Evolutionary conservation across 495 filamentous ascomycete genomes (phyloP).

Genomic region (Sabuloglossum arenarium): DNA sequence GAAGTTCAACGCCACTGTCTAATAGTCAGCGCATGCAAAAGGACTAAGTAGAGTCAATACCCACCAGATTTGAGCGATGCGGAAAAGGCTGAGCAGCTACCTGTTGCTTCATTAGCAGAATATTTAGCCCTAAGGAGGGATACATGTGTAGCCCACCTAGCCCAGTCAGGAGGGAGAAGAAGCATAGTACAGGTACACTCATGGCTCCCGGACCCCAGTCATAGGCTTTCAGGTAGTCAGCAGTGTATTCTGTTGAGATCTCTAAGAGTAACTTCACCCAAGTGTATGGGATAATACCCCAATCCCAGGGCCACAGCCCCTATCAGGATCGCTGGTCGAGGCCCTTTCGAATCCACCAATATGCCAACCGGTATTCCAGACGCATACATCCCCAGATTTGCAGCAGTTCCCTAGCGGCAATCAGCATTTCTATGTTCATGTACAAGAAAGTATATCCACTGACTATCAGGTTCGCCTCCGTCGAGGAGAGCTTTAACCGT

Average conservation of each 20-base stretch:
- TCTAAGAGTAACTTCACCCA: constrained; percentile 22
- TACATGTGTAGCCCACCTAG: constrained; percentile 25
- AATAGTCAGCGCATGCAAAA: constrained; percentile 16
- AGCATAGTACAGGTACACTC: constrained; percentile 46
- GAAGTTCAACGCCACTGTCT: constrained; percentile 74
- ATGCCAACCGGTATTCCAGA: constrained; percentile 75
- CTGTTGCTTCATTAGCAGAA: not conserved
- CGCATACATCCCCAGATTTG: constrained; percentile 93
- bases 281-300: constrained; percentile 66
- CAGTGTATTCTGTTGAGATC: not conserved
- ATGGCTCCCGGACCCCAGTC: constrained; percentile 32
- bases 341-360: constrained; percentile 67
- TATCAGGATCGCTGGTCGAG: constrained; percentile 50
- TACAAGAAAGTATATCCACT: constrained; percentile 9
- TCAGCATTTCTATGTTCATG: not conserved
- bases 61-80: constrained; percentile 56
- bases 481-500: constrained; percentile 65
- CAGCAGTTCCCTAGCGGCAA: constrained; percentile 42
- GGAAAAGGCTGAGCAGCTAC: constrained; percentile 63
- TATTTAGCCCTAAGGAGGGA: not conserved
- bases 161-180: constrained; percentile 71
- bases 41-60: constrained; percentile 23
- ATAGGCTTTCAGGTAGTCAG: constrained; percentile 20
- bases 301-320: constrained; percentile 48
- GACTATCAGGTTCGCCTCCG: constrained; percentile 77